These are phyloP conservation scores for Saccharata proteae DNA, from an alignment of 2,329 filamentous ascomycete genomes.

Conservation along the genomic window DNA sequence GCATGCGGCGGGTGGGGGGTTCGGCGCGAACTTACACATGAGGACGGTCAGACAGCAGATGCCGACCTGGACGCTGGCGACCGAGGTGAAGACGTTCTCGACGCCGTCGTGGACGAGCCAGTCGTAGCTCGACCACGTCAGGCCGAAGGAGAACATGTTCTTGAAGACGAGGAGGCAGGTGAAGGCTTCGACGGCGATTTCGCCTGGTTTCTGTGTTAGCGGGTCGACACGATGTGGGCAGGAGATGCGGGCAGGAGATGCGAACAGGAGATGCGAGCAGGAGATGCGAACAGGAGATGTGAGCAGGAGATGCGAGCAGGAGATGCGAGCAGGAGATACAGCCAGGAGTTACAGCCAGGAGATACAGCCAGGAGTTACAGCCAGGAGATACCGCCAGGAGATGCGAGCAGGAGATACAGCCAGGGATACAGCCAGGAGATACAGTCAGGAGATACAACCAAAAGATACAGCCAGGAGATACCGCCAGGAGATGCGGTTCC, in stretches of 20 bases:
- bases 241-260: neutral
- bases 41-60: constrained; percentile 66
- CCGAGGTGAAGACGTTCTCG: constrained; percentile 55
- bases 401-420: no score
- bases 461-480: no score
- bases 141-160: constrained; percentile 78
- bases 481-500: no score
- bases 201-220: constrained; percentile 35
- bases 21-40: constrained; percentile 51
- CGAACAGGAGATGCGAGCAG: no score
- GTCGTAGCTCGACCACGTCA: constrained; percentile 74
- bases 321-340: no score
- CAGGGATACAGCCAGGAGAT: no score
- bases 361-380: no score
- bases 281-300: constrained; percentile 8
- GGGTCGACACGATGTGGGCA: neutral
- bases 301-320: constrained; percentile 30
- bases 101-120: constrained; percentile 59
- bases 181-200: constrained; percentile 77
- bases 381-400: no score
- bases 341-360: no score
- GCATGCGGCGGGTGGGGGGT: neutral
- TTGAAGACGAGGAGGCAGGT: constrained; percentile 89
- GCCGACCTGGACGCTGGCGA: constrained; percentile 65
- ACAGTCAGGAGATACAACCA: no score